These are phyloP conservation scores for Trypanosomatidae sp. DNA, from an alignment of 208 protist species.

Conservation along the genomic window DNA sequence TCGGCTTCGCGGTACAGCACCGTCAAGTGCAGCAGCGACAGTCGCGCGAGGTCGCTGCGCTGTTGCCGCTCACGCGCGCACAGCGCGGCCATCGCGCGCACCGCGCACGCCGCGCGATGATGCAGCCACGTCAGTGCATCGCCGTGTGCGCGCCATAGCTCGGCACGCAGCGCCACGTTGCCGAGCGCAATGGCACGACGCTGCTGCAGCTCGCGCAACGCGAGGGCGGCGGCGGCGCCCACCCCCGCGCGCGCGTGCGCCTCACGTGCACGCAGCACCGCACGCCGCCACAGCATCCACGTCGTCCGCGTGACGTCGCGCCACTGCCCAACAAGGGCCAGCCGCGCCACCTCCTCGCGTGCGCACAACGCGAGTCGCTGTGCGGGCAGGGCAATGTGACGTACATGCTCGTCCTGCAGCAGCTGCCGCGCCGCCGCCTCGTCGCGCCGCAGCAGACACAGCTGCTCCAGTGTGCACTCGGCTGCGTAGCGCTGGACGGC, in stretches of 20 bases:
- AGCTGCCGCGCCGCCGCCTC: constrained; percentile 13
- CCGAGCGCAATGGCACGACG: constrained; percentile 38
- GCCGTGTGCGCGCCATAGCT: constrained; percentile 2
- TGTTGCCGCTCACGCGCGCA: neutral
- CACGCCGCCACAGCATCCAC: too few species aligned
- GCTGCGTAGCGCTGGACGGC: constrained; percentile 12
- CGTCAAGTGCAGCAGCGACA: constrained; percentile 7
- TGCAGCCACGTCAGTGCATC: constrained; percentile 6
- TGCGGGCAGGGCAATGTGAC: neutral
- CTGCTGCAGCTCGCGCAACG: constrained; percentile 9
- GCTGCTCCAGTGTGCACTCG: constrained; percentile 34
- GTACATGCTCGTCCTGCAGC: neutral
- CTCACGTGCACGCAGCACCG: constrained; percentile 4
- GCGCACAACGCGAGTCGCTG: constrained; percentile 4
- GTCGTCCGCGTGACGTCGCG: neutral
- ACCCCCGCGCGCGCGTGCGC: neutral
- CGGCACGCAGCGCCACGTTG: constrained; percentile 16
- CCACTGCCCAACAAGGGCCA: constrained; percentile 2
- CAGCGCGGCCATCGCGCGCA: constrained; percentile 1
- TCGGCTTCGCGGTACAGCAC: constrained; percentile 4
- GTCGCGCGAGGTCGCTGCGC: constrained; percentile 3
- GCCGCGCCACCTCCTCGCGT: constrained; percentile 14
- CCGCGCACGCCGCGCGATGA: constrained; percentile 1
- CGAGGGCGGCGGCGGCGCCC: constrained; percentile 6
- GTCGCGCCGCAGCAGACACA: constrained; percentile 5